Base-by-base conservation (phyloP, 192 early-diverging fungal species). In the Helicostylum pulchrum region DNA sequence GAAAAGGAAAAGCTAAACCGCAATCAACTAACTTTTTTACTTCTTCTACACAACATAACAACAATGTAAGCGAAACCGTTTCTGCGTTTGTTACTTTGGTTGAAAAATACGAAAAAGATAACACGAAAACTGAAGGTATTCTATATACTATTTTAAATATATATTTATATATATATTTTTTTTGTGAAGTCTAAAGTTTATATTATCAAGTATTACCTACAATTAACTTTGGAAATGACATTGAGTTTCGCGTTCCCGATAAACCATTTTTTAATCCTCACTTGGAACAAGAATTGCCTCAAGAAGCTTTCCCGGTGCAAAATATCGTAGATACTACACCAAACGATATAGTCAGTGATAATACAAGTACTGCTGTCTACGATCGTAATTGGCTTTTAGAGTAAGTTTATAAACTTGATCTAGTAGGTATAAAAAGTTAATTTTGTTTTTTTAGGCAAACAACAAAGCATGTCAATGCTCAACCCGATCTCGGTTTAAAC, bases 311-410 rank as follows among this genome's bases (percentile, higher is more conserved):
- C 9, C 1, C 9, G 7, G 4, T 3, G 9, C 36, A 39, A 39
- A 39, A 6, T 39, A 39, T 10, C 6, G 36, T 10, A 39, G 9
- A 39, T 39, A 10, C 5, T 10, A 39, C 36, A 10, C 36, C 36
- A 39, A 39, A 4, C 5, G 36, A 39, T 26, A 26, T 26, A 26
- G 26, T 26, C 26, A 26, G 0, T 26, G 26, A 26, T 6, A 39
- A 39, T 9, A 39, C 36, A 5, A 39, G 9, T 39, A 39, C 51
- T 23, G 51, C 32, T 39, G 23, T 51, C 30, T 73, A 68, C 59
- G 81, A 81, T 52, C 75, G 75, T 10, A 72, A 85, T 56, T 85
- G 84, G 84, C 70, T 85, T 30, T 61, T 85, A 46, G 42, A 66
- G 75, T 79, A 62, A 45, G 67, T 54, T n/a, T 20, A 17, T 17